A percentile compares a stretch with the other conserved stretches of the same genome.
phyloP scores from a whole-genome alignment of 2,329 filamentous ascomycete genomes.

The Thielaviopsis musarum region DNA sequence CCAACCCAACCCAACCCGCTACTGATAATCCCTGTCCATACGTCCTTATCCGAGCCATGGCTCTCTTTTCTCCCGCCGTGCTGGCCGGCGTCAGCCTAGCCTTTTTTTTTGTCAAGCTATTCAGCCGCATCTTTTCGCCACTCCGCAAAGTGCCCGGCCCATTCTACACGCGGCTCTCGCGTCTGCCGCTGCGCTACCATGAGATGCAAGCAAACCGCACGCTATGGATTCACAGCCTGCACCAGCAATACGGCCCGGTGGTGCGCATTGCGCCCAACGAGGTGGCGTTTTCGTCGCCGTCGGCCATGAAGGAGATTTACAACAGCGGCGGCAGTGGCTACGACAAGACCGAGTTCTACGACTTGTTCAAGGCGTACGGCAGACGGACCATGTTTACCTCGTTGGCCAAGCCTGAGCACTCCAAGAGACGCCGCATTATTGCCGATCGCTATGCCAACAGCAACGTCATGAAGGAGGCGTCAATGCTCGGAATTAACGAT shows the following conservation, averaged over 20 bases:
- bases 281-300: slow-evolving; percentile 38
- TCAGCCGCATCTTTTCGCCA: slow-evolving; percentile 19
- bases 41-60: neutral
- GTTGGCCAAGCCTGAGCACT: slow-evolving; percentile 42
- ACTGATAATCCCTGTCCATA: neutral
- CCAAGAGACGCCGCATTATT: slow-evolving; percentile 42
- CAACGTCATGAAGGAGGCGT: slow-evolving; percentile 40
- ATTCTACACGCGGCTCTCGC: slow-evolving; percentile 29
- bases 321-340: slow-evolving; percentile 43
- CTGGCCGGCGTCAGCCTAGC: slow-evolving; percentile 15
- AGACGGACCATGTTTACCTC: slow-evolving; percentile 45
- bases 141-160: slow-evolving; percentile 31
- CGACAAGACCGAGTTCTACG: slow-evolving; percentile 48
- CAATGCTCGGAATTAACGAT: slow-evolving; percentile 39
- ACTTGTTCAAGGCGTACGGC: slow-evolving; percentile 41
- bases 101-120: slow-evolving; percentile 16
- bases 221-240: slow-evolving; percentile 38
- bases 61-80: slow-evolving; percentile 16
- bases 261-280: slow-evolving; percentile 42
- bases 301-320: slow-evolving; percentile 46
- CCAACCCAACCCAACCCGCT: no score
- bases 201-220: slow-evolving; percentile 38
- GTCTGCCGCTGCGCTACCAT: slow-evolving; percentile 34
- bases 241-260: slow-evolving; percentile 37
- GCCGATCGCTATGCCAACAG: slow-evolving; percentile 54